Evolutionary conservation across 1,139 yeast species (phyloP).

Genomic region (Saccharomyces hybrid): DNA sequence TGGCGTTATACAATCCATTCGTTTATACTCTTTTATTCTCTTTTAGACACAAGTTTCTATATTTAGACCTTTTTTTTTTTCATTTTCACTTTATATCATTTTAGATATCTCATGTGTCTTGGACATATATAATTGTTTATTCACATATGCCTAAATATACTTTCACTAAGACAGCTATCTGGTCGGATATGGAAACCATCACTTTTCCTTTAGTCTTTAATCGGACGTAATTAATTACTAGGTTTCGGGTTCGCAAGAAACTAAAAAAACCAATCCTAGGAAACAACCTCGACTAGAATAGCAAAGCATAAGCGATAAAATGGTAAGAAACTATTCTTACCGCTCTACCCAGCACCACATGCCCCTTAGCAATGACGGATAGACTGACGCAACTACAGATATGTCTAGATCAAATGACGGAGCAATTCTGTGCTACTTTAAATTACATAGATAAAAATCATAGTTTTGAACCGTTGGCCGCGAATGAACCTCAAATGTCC

Average conservation of each 20-base stretch:
- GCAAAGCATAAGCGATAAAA: background rate
- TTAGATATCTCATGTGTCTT: background rate
- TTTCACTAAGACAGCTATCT: too few relatives aligned
- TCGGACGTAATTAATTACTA: background rate
- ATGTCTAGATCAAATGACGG: conserved; percentile 85
- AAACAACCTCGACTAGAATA: background rate
- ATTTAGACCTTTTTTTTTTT: background rate
- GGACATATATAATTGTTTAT: background rate
- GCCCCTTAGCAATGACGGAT: conserved; percentile 43
- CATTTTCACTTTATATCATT: background rate
- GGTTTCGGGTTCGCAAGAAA: background rate
- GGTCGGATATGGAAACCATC: too few relatives aligned
- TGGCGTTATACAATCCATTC: background rate
- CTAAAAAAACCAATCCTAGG: background rate
- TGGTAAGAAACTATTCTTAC: background rate
- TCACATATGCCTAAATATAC: background rate
- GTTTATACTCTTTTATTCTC: background rate
- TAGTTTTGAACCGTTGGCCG: conserved; percentile 44
- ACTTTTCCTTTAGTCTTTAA: background rate
- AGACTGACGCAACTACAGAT: conserved; percentile 86
- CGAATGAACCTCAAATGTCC: conserved; percentile 44
- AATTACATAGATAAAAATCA: conserved; percentile 75
- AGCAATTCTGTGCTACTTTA: conserved; percentile 85
- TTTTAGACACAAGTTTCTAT: background rate
- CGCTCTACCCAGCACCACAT: background rate